Evolutionary conservation across 1,139 yeast genomes (phyloP), one percentile per base, ranked within the genome.

Genomic region (Pneumocystis sp.): DNA sequence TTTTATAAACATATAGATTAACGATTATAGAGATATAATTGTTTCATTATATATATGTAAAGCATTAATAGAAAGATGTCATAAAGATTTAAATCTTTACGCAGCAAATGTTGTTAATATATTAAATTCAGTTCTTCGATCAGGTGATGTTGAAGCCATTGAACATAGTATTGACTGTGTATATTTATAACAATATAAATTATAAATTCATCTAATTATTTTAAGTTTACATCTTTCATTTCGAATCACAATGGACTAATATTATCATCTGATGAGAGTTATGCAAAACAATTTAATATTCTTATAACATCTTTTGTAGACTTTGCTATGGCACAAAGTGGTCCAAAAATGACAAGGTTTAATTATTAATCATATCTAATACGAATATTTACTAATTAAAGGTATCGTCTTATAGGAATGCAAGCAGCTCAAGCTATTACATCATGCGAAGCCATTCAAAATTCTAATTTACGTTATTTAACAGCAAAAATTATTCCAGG

Each of bases 81-180:
- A 83, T 50, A 96, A 88, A 67, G 93, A 93, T 73, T 78, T 93
- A 73, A 89, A 88, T 69, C 86, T 90, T 56, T 86, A 89, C 77
- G 95, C 96, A 0, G 79, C 78, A 62, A 73, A 76, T 67, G 75
- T 78, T 3, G 73, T 77, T 34, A 71, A 73, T 8, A 73, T 80
- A 21, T 71, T 86, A 66, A 72, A 73, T 45, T 72, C 75, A 10
- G 80, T 84, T 21, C 71, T 84, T 61, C 71, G 76, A 29, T 76
- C 82, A 7, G 78, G 77, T 21, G 96, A 88, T 71, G 73, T 86
- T 64, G 77, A 82, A 0, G 76, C 86, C 19, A 79, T 83, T 67
- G 83, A 85, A 71, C 78, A 80, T 61, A 80, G 83, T 17, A 66
- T 69, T 15, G 66, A 70, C 59, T 72, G 74, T n/a, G 71, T 69